Conservation (phyloP, 1,139 yeast genomes). For the Yamadazyma mexicana region DNA sequence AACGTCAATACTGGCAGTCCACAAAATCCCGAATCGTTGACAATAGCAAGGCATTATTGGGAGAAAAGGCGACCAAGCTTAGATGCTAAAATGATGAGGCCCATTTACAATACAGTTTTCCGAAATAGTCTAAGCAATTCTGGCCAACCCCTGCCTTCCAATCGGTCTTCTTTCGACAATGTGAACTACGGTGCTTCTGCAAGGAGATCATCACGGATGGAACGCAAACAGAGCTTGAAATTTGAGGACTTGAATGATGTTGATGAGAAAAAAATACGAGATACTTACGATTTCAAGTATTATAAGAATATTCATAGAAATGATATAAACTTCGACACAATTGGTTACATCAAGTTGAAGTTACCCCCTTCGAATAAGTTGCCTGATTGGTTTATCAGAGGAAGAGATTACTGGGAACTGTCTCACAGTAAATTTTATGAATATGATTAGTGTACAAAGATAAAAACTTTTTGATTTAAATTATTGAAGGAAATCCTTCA, state of each 20-base stretch:
- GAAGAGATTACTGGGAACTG: constrained; percentile 64
- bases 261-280: constrained; percentile 24
- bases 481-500: constrained; percentile 45
- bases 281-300: constrained; percentile 34
- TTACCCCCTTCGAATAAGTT: constrained; percentile 63
- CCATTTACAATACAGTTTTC: constrained; percentile 26
- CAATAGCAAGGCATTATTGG: constrained; percentile 20
- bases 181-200: constrained; percentile 3
- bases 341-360: constrained; percentile 43
- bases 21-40: constrained; percentile 19
- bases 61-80: constrained; percentile 38
- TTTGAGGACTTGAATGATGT: constrained; percentile 15
- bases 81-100: constrained; percentile 28
- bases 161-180: constrained; percentile 25
- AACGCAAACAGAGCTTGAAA: constrained; percentile 9
- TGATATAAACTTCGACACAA: constrained; percentile 34
- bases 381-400: constrained; percentile 71
- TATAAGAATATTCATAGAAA: constrained; percentile 36
- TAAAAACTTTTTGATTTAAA: too few species aligned
- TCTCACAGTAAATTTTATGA: constrained; percentile 5
- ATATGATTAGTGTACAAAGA: background rate
- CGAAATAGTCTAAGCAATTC: constrained; percentile 19
- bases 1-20: constrained; percentile 5
- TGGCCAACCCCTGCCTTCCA: constrained; percentile 17
- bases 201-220: constrained; percentile 11